Conservation (phyloP, 805 yeast species). For the Torulaspora franciscae region DNA sequence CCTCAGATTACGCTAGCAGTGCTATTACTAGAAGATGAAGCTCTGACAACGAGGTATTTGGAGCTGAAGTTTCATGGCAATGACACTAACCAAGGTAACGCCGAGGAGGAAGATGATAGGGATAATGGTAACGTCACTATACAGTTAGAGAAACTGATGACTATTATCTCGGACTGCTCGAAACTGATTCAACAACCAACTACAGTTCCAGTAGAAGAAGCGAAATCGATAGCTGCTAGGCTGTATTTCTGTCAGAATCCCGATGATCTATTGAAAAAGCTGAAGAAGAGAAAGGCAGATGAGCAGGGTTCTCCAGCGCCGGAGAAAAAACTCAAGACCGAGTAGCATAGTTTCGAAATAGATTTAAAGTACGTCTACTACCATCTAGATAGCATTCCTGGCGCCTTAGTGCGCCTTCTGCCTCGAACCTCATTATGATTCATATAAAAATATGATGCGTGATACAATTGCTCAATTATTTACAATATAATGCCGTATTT, state of each 20-base stretch:
- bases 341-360: background rate
- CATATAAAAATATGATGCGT: background rate
- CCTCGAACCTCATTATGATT: background rate
- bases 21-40: constrained; percentile 60
- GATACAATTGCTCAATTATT: constrained; percentile 6
- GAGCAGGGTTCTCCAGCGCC: background rate
- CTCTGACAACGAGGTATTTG: constrained; percentile 61
- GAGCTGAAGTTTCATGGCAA: constrained; percentile 50
- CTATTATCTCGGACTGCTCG: constrained; percentile 47
- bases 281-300: constrained; percentile 40
- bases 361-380: background rate
- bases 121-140: constrained; percentile 8
- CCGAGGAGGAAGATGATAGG: constrained; percentile 19
- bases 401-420: no score
- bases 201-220: constrained; percentile 55
- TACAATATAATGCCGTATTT: constrained; percentile 11
- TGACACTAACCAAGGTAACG: constrained; percentile 10
- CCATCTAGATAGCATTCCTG: no score
- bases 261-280: constrained; percentile 44
- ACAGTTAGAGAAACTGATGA: constrained; percentile 43
- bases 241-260: constrained; percentile 63
- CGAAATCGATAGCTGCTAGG: constrained; percentile 57
- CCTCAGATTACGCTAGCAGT: constrained; percentile 94
- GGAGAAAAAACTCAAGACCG: constrained; percentile 1
- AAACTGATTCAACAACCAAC: constrained; percentile 40